These are phyloP conservation scores for Phaffia australis DNA, from an alignment of 768 basidiomycete species.

Conservation along the genomic window DNA sequence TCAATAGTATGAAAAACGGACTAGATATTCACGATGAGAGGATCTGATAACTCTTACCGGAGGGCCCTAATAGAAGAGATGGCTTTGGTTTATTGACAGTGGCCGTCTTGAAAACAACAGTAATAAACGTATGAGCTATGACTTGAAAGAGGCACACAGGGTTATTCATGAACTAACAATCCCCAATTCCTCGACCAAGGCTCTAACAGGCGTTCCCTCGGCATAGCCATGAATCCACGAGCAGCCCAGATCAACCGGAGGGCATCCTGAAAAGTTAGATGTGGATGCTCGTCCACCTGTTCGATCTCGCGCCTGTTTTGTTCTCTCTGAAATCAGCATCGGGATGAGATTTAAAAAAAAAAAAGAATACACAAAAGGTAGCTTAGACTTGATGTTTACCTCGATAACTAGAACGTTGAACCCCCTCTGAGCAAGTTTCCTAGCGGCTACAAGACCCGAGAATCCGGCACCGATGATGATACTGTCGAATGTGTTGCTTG, in stretches of 20 bases:
- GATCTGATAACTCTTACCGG: slow-evolving; percentile 1
- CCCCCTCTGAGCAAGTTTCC: slow-evolving; percentile 24
- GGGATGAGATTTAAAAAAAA: background rate
- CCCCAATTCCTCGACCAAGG: slow-evolving; percentile 17
- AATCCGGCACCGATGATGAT: slow-evolving; percentile 27
- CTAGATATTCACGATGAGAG: too few species aligned
- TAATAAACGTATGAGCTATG: background rate
- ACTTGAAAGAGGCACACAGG: background rate
- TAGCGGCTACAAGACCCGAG: slow-evolving; percentile 27
- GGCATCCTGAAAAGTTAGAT: slow-evolving; percentile 1
- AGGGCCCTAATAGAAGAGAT: slow-evolving; percentile 17
- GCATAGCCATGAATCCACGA: slow-evolving; percentile 21
- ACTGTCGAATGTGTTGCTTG: slow-evolving; percentile 16
- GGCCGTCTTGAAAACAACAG: background rate
- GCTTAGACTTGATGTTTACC: slow-evolving; percentile 22
- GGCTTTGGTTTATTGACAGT: slow-evolving; percentile 19
- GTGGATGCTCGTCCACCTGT: slow-evolving; percentile 17
- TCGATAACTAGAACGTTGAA: slow-evolving; percentile 27
- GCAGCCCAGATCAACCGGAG: slow-evolving; percentile 24
- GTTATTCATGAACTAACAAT: slow-evolving; percentile 5
- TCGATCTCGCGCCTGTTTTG: background rate
- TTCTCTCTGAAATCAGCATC: background rate
- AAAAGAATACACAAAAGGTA: background rate
- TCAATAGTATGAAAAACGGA: too few species aligned
- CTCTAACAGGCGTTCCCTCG: slow-evolving; percentile 20